Conservation (phyloP, 352 stramenopile genomes). For the Globisporangium alternatum region DNA sequence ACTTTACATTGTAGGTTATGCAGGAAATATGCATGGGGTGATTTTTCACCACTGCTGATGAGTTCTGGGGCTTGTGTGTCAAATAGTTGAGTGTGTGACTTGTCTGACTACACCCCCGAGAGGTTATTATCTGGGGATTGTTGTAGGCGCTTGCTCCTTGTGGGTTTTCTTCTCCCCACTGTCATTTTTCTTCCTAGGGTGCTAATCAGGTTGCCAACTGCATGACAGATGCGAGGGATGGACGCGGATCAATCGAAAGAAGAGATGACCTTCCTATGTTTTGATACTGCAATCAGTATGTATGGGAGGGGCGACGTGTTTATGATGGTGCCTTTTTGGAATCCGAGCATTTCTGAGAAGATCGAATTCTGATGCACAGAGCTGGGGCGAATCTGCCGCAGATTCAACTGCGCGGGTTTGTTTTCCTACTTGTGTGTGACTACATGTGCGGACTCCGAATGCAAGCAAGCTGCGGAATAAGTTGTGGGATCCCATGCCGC, state of each 20-base stretch:
- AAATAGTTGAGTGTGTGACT: no score
- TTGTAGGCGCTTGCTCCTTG: no score
- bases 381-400: neutral
- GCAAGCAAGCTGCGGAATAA: neutral
- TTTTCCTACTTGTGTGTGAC: neutral
- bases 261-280: neutral
- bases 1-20: no score
- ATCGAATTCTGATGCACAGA: conserved; percentile 4
- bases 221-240: conserved; percentile 4
- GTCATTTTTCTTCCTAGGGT: no score
- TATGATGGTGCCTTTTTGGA: neutral
- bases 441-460: no score
- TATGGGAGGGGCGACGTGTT: neutral
- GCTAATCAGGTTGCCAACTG: no score
- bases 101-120: no score
- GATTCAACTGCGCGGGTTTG: neutral
- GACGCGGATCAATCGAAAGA: conserved; percentile 4
- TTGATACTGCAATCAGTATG: neutral
- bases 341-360: conserved; percentile 8
- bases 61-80: no score
- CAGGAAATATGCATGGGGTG: no score
- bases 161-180: no score
- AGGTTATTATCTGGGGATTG: no score
- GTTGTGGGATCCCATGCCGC: neutral
- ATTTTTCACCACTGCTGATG: no score